A percentile compares a stretch with the other conserved stretches of the same genome.
These are phyloP conservation scores for Cryptococcus sp. DNA, from an alignment of 1,284 basidiomycete genomes.

Conservation along the genomic window DNA sequence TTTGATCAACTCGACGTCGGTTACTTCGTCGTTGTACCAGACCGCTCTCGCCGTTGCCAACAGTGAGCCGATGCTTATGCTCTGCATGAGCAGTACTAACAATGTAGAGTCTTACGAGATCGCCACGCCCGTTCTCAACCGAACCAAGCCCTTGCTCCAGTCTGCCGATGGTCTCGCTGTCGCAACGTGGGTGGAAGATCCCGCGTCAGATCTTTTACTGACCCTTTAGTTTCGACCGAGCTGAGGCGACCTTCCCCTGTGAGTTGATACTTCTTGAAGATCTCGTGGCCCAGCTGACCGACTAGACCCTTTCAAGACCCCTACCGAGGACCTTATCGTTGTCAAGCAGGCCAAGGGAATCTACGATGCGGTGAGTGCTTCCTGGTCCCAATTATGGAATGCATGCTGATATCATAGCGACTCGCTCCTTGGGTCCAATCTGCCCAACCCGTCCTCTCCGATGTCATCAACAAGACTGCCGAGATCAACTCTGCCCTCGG, in stretches of 20 bases:
- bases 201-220: background rate
- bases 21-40: slow-evolving; percentile 40
- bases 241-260: slow-evolving; percentile 45
- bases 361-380: slow-evolving; percentile 37
- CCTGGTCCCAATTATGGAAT: background rate
- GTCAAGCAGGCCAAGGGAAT: slow-evolving; percentile 46
- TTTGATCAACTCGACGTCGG: slow-evolving; percentile 37
- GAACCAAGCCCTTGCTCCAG: slow-evolving; percentile 42
- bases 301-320: slow-evolving; percentile 46
- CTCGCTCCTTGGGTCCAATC: slow-evolving; percentile 33
- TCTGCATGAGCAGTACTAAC: background rate
- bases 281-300: background rate
- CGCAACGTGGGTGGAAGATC: slow-evolving; percentile 28
- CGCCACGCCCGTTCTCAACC: slow-evolving; percentile 39
- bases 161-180: slow-evolving; percentile 44
- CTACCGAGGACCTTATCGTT: slow-evolving; percentile 42
- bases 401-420: slow-evolving; percentile 16
- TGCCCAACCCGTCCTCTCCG: slow-evolving; percentile 34
- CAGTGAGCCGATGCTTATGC: slow-evolving; percentile 25
- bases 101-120: slow-evolving; percentile 36
- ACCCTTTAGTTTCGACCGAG: slow-evolving; percentile 37
- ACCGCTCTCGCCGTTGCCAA: slow-evolving; percentile 36
- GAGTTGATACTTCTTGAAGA: slow-evolving; percentile 5
- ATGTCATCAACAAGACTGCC: slow-evolving; percentile 37
- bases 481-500: slow-evolving; percentile 40